Conservation (phyloP, 2,329 filamentous ascomycete genomes). For the Xenoacremonium recifei region DNA sequence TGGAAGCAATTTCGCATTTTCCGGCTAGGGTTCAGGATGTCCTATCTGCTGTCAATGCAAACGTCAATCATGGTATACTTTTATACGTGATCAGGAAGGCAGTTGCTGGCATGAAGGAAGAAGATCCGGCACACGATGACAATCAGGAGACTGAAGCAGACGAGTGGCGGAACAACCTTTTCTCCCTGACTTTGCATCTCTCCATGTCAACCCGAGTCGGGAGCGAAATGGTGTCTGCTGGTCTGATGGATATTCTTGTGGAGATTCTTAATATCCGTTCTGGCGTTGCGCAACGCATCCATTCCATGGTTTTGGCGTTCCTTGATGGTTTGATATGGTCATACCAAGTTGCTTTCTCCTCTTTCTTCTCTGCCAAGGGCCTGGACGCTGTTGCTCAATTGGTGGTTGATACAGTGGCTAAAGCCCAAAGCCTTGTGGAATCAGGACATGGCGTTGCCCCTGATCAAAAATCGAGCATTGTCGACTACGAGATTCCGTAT, state of each 20-base stretch:
- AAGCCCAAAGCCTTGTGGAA: slow-evolving; percentile 64
- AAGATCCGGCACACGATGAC: slow-evolving; percentile 51
- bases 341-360: slow-evolving; percentile 79
- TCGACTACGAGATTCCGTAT: slow-evolving; percentile 92
- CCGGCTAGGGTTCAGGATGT: slow-evolving; percentile 77
- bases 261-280: slow-evolving; percentile 86
- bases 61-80: slow-evolving; percentile 92
- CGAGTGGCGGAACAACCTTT: slow-evolving; percentile 87
- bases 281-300: slow-evolving; percentile 75
- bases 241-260: slow-evolving; percentile 84
- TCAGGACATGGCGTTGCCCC: slow-evolving; percentile 69
- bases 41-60: slow-evolving; percentile 86
- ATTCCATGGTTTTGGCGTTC: slow-evolving; percentile 82
- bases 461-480: slow-evolving; percentile 70
- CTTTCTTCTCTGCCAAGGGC: slow-evolving; percentile 77
- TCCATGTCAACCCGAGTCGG: slow-evolving; percentile 73
- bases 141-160: slow-evolving; percentile 67
- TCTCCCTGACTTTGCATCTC: slow-evolving; percentile 82
- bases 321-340: slow-evolving; percentile 85
- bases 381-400: slow-evolving; percentile 89
- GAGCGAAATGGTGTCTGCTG: slow-evolving; percentile 82
- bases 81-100: slow-evolving; percentile 92
- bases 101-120: slow-evolving; percentile 72
- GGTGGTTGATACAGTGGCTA: slow-evolving; percentile 73
- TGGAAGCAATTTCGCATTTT: slow-evolving; percentile 84